phyloP scores from a whole-genome alignment of 805 yeast species.

The Cyberlindnera xylosilytica region DNA sequence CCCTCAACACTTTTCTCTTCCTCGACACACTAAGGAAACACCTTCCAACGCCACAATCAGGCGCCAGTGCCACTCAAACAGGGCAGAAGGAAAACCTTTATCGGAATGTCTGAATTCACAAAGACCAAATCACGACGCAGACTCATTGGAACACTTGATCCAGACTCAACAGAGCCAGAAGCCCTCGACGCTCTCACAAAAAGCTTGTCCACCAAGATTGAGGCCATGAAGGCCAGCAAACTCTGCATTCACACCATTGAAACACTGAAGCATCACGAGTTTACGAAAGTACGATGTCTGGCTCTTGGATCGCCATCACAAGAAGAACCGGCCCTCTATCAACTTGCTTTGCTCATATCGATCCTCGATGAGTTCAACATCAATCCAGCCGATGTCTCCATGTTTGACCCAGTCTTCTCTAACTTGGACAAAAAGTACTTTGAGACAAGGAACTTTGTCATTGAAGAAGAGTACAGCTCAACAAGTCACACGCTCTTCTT shows the following conservation, averaged over 20 bases:
- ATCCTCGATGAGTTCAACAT: conserved; percentile 31
- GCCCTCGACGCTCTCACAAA: conserved; percentile 6
- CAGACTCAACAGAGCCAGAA: conserved; percentile 1
- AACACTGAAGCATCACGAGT: conserved; percentile 12
- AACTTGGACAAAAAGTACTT: conserved; percentile 41
- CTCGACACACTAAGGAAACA: too few relatives aligned
- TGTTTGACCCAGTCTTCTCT: conserved; percentile 66
- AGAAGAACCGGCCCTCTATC: conserved; percentile 60
- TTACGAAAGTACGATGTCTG: conserved; percentile 51
- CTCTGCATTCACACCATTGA: conserved; percentile 29
- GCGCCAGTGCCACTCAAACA: too few relatives aligned
- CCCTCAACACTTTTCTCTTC: neutral
- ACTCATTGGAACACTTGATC: conserved; percentile 7
- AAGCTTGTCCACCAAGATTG: conserved; percentile 17
- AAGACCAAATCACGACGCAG: conserved; percentile 5
- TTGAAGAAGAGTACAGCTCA: conserved; percentile 19
- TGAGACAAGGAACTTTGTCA: conserved; percentile 19
- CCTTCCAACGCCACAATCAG: too few relatives aligned
- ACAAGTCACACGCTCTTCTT: conserved; percentile 45
- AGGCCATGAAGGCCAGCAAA: conserved; percentile 24
- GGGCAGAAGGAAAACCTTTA: too few relatives aligned
- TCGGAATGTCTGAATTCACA: conserved; percentile 12
- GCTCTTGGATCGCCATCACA: conserved; percentile 69
- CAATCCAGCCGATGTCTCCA: conserved; percentile 32
- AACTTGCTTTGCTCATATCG: conserved; percentile 55